Base-by-base conservation (phyloP, 2,329 filamentous ascomycete species). In the Tolypocladium ophioglossoides region DNA sequence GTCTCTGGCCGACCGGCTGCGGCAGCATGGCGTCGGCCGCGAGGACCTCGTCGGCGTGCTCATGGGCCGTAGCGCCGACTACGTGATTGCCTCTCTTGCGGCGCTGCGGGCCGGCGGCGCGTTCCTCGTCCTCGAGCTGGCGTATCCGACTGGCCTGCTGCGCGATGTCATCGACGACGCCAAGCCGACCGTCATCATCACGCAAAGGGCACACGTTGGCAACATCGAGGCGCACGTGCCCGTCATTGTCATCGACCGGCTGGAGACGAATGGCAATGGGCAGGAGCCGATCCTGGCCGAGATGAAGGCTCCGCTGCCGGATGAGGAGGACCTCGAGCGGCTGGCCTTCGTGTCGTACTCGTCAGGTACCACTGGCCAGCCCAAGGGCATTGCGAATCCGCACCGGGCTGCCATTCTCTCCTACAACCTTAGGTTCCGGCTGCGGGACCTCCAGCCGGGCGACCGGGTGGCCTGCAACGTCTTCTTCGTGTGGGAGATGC, bases 391-490 rank as follows among this genome's bases (percentile, higher is more conserved):
- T 64, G 86, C 85, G 53, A 91, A 91, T 65, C 84, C 87, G 2
- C 87, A 91, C 67, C 77, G 81, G 62, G 87, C 87, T 18, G 77
- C 87, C 0, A 84, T 91, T 1, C 77, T 80, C 32, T 91, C 87
- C 8, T 91, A 91, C 65, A 75, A 89, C 61, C 68, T 89, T 58
- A 76, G 88, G 67, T 91, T 91, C 63, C 74, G 72, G 11, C 68
- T 91, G 50, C 86, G 83, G 59, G 84, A 91, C 65, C 73, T 89
- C 3, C 70, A 78, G 20, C 84, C 84, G 0, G 87, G 87, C 18
- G 88, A 91, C 61, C 80, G 88, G 8, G 87, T 91, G 12, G 88
- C 88, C n/a, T 91, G 87, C 72, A 92, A 91, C 73, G 88, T 91
- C 56, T 92, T 91, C 68, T 92, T 92, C 65, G 78, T 91, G 49